These are phyloP conservation scores for Priceomyces medius DNA, from an alignment of 805 yeast genomes.

Conservation along the genomic window DNA sequence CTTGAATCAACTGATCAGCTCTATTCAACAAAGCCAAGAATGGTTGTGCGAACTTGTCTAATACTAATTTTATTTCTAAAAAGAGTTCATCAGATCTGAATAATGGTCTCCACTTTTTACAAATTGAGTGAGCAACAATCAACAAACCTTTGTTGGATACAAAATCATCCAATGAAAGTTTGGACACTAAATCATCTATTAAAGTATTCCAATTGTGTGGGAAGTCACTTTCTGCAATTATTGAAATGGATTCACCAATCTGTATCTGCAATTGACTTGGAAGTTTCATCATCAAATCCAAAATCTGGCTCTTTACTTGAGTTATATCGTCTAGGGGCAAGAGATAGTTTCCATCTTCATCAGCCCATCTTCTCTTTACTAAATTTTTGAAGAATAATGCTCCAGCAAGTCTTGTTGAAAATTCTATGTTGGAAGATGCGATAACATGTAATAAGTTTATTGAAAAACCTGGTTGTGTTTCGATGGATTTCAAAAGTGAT, in stretches of 20 bases:
- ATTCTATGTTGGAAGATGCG: slow-evolving; percentile 54
- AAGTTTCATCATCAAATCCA: slow-evolving; percentile 79
- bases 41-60: slow-evolving; percentile 79
- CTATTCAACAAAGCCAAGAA: slow-evolving; percentile 66
- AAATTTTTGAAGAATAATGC: slow-evolving; percentile 89
- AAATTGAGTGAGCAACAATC: slow-evolving; percentile 91
- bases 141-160: slow-evolving; percentile 79
- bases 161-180: slow-evolving; percentile 66
- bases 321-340: slow-evolving; percentile 60
- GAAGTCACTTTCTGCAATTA: slow-evolving; percentile 94
- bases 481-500: slow-evolving; percentile 58
- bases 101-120: slow-evolving; percentile 94
- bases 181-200: slow-evolving; percentile 67
- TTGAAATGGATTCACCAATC: slow-evolving; percentile 88
- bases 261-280: slow-evolving; percentile 86
- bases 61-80: slow-evolving; percentile 80
- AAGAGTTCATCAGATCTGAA: slow-evolving; percentile 89
- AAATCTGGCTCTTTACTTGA: slow-evolving; percentile 70
- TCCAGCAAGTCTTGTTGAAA: slow-evolving; percentile 75
- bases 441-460: slow-evolving; percentile 73
- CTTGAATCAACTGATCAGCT: slow-evolving; percentile 64
- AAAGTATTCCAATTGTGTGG: slow-evolving; percentile 86
- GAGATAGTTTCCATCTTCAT: slow-evolving; percentile 79
- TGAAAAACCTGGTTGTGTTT: slow-evolving; percentile 71
- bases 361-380: slow-evolving; percentile 82